These are phyloP conservation scores for Rhododendron griersonianum DNA, from an alignment of 148 eudicot genomes.

Conservation along the genomic window DNA sequence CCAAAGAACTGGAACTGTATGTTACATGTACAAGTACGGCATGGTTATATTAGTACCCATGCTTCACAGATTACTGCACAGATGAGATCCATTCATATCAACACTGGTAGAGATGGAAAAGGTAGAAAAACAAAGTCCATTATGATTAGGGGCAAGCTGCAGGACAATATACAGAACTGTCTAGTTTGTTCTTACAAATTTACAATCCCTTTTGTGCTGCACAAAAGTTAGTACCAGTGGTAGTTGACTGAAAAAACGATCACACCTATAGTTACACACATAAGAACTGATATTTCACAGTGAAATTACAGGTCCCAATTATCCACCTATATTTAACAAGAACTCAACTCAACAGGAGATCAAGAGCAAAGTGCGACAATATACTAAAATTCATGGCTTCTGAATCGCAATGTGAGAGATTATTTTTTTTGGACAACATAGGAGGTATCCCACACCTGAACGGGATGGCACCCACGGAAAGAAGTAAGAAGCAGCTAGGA, in stretches of 20 bases:
- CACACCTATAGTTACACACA: neutral
- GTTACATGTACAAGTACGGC: neutral
- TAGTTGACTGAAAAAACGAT: neutral
- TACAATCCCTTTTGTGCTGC: neutral
- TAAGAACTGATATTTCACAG: neutral
- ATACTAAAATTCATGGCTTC: neutral
- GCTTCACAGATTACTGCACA: neutral
- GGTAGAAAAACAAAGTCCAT: neutral
- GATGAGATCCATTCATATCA: neutral
- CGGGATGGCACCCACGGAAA: neutral
- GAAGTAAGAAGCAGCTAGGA: neutral
- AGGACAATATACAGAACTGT: neutral
- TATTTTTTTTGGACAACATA: too few relatives aligned
- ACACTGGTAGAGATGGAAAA: neutral
- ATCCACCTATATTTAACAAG: neutral
- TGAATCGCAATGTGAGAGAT: neutral
- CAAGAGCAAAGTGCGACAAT: neutral
- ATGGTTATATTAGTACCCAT: neutral
- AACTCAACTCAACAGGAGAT: neutral
- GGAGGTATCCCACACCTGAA: too few relatives aligned
- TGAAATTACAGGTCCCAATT: neutral
- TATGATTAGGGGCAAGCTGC: neutral
- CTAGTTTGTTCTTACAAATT: neutral
- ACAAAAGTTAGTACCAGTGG: neutral
- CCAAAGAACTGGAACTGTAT: neutral